Evolutionary conservation across 2,329 filamentous ascomycete species (phyloP), one percentile per base, ranked within the genome.

Genomic region (Dothideomycetes sp.): DNA sequence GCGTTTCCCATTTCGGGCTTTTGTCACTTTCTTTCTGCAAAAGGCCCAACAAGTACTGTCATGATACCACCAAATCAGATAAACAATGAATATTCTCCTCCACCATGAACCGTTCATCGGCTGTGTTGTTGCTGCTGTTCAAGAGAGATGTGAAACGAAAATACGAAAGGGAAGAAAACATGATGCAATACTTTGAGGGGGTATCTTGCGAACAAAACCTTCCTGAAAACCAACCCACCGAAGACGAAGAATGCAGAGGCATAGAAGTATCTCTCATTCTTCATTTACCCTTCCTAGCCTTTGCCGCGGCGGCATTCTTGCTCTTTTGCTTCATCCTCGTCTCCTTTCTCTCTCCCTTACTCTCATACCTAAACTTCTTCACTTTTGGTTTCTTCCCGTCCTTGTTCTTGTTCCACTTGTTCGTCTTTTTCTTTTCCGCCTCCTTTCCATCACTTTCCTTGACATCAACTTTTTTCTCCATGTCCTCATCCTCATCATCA

Each of bases 281-380:
- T 60, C 47, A 64, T 45, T 51, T 58, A 41, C 58, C 63, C 51
- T 61, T 62, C 47, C 73, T 64, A 33, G 66, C 66, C 53, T 75
- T 76, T 49, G 80, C 84, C 51, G 78, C 75, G 60, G 76, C 84
- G 52, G 76, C 73, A 61, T 84, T 93, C 55, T 74, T 77, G 50
- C 74, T 66, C 33, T 78, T 76, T 53, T 88, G 64, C 60, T 85
- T 80, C 41, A 67, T 59, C 49, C 70, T 64, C 30, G 71, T 70
- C 22, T 69, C 54, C 56, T 74, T 83, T 55, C 91, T 75, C 53
- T 95, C 89, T 22, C 78, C 65, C 65, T 94, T 94, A 47, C 74
- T 83, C 65, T 96, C 86, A 61, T 98, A 98, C 48, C 85, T 77
- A 58, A 96, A 96, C 69, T 88, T 94, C 66, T 83, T 88, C 67